Evolutionary conservation across 2,329 filamentous ascomycete species (phyloP).

Genomic region (Kalaharituber pfeilii): DNA sequence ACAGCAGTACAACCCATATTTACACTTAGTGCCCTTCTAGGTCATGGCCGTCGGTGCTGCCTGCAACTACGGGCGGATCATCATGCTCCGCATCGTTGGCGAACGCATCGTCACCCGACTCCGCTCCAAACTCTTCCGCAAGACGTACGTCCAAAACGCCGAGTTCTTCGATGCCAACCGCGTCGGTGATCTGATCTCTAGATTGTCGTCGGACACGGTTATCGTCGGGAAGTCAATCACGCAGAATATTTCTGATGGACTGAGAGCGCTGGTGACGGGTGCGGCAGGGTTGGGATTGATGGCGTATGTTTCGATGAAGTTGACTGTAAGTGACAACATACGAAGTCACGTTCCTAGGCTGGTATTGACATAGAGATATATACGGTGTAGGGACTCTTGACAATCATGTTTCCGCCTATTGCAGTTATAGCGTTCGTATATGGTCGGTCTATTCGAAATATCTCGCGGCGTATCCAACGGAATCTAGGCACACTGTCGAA

Average conservation of each 20-base stretch:
- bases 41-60: constrained; percentile 68
- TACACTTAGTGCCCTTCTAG: constrained; percentile 1
- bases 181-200: constrained; percentile 87
- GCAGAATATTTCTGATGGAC: constrained; percentile 91
- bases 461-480: constrained; percentile 85
- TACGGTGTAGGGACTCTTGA: constrained; percentile 34
- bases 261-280: constrained; percentile 77
- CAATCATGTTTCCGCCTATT: constrained; percentile 76
- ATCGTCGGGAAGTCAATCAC: constrained; percentile 98
- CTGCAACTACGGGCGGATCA: constrained; percentile 85
- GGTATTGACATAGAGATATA: neutral
- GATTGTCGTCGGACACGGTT: constrained; percentile 87
- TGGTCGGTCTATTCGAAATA: constrained; percentile 68
- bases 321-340: constrained; percentile 49
- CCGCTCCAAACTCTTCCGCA: constrained; percentile 72
- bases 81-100: constrained; percentile 82
- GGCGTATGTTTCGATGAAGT: constrained; percentile 83
- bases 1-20: neutral
- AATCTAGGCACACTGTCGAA: constrained; percentile 86
- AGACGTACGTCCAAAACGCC: constrained; percentile 90
- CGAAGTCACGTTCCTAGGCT: no score
- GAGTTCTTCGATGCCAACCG: constrained; percentile 98
- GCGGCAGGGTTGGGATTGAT: constrained; percentile 79
- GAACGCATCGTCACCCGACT: constrained; percentile 85
- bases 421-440: constrained; percentile 84